Conservation (phyloP, 257 asterid species). For the Solanum clarkiae region DNA sequence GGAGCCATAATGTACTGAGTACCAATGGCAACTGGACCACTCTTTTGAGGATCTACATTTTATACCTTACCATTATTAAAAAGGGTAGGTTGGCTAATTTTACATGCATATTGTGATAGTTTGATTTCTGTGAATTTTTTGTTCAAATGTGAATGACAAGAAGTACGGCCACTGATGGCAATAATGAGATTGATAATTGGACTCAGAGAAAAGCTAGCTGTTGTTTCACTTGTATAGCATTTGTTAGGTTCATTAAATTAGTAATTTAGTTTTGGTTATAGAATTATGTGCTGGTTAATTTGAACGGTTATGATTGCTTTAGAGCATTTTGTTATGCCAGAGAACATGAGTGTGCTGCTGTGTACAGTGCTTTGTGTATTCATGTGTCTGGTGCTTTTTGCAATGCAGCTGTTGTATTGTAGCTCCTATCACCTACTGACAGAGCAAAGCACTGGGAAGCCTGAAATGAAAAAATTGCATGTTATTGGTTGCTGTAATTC, state of each 20-base stretch:
- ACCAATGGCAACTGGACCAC: background rate
- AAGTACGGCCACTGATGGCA: background rate
- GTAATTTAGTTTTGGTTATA: background rate
- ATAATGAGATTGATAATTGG: background rate
- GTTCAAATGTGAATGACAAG: background rate
- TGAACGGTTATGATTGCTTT: background rate
- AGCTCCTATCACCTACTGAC: background rate
- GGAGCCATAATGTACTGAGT: background rate
- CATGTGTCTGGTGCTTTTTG: background rate
- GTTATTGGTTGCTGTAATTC: background rate
- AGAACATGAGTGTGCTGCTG: background rate
- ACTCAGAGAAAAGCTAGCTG: background rate
- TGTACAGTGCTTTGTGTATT: background rate
- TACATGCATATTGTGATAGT: background rate
- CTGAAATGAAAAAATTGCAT: background rate
- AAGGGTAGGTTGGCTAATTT: background rate
- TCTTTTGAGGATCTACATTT: background rate
- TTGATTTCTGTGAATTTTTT: background rate
- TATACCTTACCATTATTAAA: background rate
- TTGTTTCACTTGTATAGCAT: background rate
- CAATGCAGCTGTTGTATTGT: background rate
- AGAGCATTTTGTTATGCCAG: background rate
- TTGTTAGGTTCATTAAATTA: background rate
- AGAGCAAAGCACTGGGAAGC: background rate
- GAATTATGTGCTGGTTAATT: background rate